Evolutionary conservation across 306 rosid species (phyloP).

Genomic region (Urtica urens): DNA sequence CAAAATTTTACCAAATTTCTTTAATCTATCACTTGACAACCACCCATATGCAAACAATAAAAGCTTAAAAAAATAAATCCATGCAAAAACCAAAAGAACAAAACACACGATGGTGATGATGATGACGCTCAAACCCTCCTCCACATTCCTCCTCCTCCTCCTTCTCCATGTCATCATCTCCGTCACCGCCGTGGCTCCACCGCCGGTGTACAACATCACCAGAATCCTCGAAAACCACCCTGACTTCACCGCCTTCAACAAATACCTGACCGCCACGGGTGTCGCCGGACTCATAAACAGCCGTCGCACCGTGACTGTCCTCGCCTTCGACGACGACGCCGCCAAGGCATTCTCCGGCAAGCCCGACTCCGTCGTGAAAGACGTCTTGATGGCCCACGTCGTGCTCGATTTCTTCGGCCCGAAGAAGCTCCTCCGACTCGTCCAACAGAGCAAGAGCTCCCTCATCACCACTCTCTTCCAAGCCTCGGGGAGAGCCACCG

Average conservation of each 20-base stretch:
- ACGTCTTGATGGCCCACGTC: conserved; percentile 28
- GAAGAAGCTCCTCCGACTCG: conserved; percentile 7
- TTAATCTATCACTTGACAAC: too few species aligned
- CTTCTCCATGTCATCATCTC: conserved; percentile 14
- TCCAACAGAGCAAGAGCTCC: not conserved
- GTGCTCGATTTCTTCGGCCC: conserved; percentile 28
- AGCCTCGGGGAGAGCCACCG: conserved; percentile 18
- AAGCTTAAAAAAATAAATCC: not conserved
- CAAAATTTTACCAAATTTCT: too few species aligned
- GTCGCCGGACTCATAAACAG: conserved; percentile 33
- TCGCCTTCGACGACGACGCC: conserved; percentile 26
- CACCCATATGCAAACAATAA: too few species aligned
- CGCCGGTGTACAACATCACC: conserved; percentile 34
- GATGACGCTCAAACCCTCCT: not conserved
- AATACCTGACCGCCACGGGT: conserved; percentile 34
- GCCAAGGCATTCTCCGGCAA: conserved; percentile 18
- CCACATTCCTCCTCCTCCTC: not conserved
- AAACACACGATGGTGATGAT: too few species aligned
- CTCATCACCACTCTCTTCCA: conserved; percentile 28
- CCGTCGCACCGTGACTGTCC: conserved; percentile 32
- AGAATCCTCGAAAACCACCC: conserved; percentile 17
- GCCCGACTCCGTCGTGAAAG: conserved; percentile 15
- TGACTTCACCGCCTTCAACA: conserved; percentile 23
- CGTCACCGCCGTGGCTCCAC: not conserved
- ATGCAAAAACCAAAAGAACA: not conserved